Conservation (phyloP, 331 rosid genomes). For the Acacia concinna region DNA sequence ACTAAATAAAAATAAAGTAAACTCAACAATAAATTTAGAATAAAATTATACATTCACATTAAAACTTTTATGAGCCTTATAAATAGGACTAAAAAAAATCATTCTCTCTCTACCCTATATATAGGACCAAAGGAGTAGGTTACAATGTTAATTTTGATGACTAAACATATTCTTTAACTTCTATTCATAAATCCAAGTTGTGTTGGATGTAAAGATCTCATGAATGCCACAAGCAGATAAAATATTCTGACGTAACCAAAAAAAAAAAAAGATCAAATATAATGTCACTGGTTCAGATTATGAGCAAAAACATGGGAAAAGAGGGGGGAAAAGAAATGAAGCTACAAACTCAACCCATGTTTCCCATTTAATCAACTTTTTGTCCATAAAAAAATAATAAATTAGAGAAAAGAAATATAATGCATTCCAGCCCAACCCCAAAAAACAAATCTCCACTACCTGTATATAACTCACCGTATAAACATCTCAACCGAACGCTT, state of each 20-base stretch:
- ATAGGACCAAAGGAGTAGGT: no score
- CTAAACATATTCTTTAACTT: no score
- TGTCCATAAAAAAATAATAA: not conserved
- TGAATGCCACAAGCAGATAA: conserved; percentile 61
- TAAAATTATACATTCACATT: no score
- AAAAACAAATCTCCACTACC: not conserved
- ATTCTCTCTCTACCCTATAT: no score
- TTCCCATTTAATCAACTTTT: not conserved
- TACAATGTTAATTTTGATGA: no score
- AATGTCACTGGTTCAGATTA: conserved; percentile 46
- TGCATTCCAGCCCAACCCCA: not conserved
- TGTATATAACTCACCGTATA: not conserved
- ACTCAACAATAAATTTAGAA: no score
- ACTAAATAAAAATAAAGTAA: no score
- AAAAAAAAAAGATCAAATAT: no score
- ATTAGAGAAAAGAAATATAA: not conserved
- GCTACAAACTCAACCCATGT: not conserved
- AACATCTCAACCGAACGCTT: not conserved
- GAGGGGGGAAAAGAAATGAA: not conserved
- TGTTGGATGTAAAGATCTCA: conserved; percentile 69
- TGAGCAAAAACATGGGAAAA: conserved; percentile 39
- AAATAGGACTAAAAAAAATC: no score
- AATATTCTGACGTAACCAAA: conserved; percentile 49
- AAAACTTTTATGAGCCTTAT: no score
- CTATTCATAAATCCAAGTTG: conserved; percentile 59